Evolutionary conservation across 2,329 filamentous ascomycete species (phyloP), one percentile per base, ranked within the genome.

Genomic region (Coleophoma crateriformis): DNA sequence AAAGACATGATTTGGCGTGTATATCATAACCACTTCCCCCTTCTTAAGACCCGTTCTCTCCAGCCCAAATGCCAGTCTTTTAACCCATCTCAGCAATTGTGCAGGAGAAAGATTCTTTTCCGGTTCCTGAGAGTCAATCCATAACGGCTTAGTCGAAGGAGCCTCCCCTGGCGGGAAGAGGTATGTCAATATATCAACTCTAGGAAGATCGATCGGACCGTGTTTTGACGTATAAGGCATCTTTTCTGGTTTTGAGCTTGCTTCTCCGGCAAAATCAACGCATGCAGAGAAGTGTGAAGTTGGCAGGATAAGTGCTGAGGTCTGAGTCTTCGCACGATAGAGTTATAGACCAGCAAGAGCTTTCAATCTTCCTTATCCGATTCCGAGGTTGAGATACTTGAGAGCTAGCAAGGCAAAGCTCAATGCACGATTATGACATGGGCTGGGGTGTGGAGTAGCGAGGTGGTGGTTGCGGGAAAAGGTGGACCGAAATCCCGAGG

Each of bases 1-100:
- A 54, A 76, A 78, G 37, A 81, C 72, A 53, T 79, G 74, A 57
- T 81, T 81, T 2, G 73, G 70, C 0, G 74, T 74, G 56, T 74
- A 77, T 40, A 79, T 69, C 68, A 81, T 70, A 33, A 78, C 73
- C 2, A 77, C 74, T 46, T 81, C 77, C 12, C 73, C 73, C 45
- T 63, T 66, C 49, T 69, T 58, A 7, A 80, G 50, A 0, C 73
- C 75, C 7, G 76, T 57, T 3, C 59, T 65, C 45, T 75, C 66
- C 13, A 81, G 65, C 4, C 77, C 77, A 35, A 67, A 63, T 0
- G 71, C 74, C n/a, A 82, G 58, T 49, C 76, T 67, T 58, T 73
- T 77, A 37, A 75, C 68, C 76, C 76, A 81, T 66, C 64, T 58
- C 32, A 81, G 57, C 20, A 73, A 61, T 56, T 78, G 68, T 33